These are phyloP conservation scores for Monilinia polystroma DNA, from an alignment of 2,329 filamentous ascomycete genomes.

Conservation along the genomic window DNA sequence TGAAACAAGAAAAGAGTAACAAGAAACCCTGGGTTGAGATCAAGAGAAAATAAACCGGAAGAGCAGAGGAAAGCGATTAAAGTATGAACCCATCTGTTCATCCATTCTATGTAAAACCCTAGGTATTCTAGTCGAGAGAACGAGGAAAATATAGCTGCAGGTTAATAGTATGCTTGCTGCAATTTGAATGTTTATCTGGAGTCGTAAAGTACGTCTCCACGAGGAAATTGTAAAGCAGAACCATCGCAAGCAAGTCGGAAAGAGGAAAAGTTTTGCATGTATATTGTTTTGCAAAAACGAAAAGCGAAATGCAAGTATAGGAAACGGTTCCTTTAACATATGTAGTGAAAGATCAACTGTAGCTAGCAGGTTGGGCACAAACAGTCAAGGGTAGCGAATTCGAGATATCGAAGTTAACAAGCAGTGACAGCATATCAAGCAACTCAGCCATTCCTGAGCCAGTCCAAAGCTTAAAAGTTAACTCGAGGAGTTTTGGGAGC, in stretches of 20 bases:
- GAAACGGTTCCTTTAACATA: background rate
- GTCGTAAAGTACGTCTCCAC: background rate
- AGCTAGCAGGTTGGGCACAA: background rate
- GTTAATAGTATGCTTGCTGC: background rate
- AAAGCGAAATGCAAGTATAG: background rate
- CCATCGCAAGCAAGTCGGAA: background rate
- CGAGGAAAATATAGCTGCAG: no score
- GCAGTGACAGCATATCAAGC: background rate
- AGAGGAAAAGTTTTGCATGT: background rate
- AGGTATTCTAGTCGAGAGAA: background rate
- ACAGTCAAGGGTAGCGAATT: background rate
- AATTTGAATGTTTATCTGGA: background rate
- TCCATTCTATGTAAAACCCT: background rate
- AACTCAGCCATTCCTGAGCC: background rate
- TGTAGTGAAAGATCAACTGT: background rate
- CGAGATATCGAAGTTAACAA: background rate
- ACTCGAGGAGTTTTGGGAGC: constrained; percentile 12
- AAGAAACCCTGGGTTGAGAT: no score
- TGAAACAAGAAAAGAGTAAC: background rate
- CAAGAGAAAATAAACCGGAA: fast-evolving
- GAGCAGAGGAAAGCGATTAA: background rate
- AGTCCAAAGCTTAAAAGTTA: background rate
- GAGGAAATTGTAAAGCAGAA: background rate
- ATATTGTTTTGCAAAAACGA: background rate
- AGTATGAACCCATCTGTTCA: background rate